These are phyloP conservation scores for Trichoderma guizhouense DNA, from an alignment of 2,329 filamentous ascomycete genomes.

Conservation along the genomic window DNA sequence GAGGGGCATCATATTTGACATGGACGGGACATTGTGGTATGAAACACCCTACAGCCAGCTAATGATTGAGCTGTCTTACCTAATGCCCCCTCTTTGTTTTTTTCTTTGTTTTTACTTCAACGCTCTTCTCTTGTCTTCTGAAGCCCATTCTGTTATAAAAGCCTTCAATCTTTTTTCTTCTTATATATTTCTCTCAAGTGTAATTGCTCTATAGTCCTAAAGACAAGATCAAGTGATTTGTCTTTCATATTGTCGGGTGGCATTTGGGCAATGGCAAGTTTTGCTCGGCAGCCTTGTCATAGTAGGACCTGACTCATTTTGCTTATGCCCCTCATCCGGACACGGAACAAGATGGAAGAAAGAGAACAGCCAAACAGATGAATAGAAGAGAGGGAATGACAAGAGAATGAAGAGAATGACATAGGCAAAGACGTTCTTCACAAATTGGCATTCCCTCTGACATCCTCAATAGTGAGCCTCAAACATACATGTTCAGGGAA, in stretches of 20 bases:
- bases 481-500: constrained; percentile 91
- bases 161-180: not conserved
- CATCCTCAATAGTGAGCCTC: constrained; percentile 62
- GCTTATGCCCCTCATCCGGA: not conserved
- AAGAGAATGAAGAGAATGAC: not conserved
- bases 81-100: not conserved
- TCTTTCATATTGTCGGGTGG: not conserved
- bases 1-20: constrained; percentile 75
- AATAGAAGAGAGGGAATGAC: not conserved
- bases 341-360: not conserved
- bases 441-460: not conserved
- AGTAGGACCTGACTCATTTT: constrained; percentile 21
- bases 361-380: not conserved
- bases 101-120: not conserved
- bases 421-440: not conserved
- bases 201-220: not conserved
- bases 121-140: not conserved
- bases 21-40: constrained; percentile 91
- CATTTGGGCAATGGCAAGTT: not conserved
- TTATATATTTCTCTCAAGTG: not conserved
- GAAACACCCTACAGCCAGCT: constrained; percentile 30
- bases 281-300: not conserved
- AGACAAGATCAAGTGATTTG: not conserved
- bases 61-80: not conserved
- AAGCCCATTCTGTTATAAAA: not conserved